A percentile compares a stretch with the other conserved stretches of the same genome.
phyloP scores from a whole-genome alignment of 2,329 filamentous ascomycete species.

The Curvularia sp. region DNA sequence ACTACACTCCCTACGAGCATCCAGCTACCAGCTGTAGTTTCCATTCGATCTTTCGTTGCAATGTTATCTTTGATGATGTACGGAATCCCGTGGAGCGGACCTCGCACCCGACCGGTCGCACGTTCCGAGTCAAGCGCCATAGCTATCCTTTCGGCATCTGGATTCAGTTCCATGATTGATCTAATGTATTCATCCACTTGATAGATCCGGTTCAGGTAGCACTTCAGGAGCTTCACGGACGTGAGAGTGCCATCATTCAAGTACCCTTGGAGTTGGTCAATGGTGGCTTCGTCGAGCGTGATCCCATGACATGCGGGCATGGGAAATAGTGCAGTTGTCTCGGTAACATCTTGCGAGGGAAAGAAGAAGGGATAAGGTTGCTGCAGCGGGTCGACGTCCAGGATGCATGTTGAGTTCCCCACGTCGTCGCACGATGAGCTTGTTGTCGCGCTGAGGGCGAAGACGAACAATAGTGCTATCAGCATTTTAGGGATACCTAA shows the following conservation, averaged over 20 bases:
- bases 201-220: conserved; percentile 62
- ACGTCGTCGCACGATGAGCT: conserved; percentile 13
- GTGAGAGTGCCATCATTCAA: conserved; percentile 56
- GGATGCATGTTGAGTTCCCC: conserved; percentile 21
- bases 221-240: conserved; percentile 30
- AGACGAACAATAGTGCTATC: neutral
- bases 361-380: conserved; percentile 48
- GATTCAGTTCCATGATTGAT: conserved; percentile 70
- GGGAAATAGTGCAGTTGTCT: conserved; percentile 59
- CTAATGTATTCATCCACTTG: conserved; percentile 71
- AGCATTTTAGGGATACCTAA: neutral
- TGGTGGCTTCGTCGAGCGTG: conserved; percentile 71
- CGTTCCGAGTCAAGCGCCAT: conserved; percentile 67
- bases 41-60: conserved; percentile 69
- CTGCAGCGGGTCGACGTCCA: conserved; percentile 30
- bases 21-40: conserved; percentile 76
- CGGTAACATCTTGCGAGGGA: conserved; percentile 36
- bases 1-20: conserved; percentile 70
- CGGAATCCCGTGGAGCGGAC: conserved; percentile 76
- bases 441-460: conserved; percentile 11
- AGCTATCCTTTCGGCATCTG: conserved; percentile 70
- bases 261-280: conserved; percentile 69
- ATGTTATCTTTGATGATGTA: conserved; percentile 72
- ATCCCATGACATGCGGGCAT: conserved; percentile 69
- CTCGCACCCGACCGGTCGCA: conserved; percentile 61